phyloP scores from a whole-genome alignment of 164 flowering plant species.

The Annona cherimola region DNA sequence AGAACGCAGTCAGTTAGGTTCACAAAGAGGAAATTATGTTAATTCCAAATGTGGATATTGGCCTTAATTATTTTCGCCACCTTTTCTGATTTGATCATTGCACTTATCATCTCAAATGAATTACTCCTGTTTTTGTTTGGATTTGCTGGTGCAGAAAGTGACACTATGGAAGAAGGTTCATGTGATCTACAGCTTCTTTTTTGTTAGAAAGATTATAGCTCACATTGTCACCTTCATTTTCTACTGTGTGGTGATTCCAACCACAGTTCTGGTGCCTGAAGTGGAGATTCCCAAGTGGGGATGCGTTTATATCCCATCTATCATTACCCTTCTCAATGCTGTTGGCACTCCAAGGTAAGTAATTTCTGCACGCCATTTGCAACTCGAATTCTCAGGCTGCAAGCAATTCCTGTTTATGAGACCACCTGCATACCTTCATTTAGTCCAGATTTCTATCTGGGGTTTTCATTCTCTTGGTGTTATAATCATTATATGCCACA shows the following conservation, averaged over 20 bases:
- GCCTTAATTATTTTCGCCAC: too few species aligned
- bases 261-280: slow-evolving; percentile 82
- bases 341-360: slow-evolving; percentile 90
- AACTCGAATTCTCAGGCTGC: not conserved
- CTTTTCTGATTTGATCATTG: too few species aligned
- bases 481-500: slow-evolving; percentile 18
- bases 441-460: not conserved
- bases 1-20: too few species aligned
- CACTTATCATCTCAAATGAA: too few species aligned
- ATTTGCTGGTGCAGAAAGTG: slow-evolving; percentile 53
- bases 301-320: slow-evolving; percentile 80
- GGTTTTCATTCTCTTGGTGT: not conserved
- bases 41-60: too few species aligned
- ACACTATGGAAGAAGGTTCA: slow-evolving; percentile 80
- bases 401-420: not conserved
- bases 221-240: slow-evolving; percentile 84
- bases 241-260: slow-evolving; percentile 83
- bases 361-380: not conserved
- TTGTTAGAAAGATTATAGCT: slow-evolving; percentile 85
- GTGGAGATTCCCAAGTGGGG: slow-evolving; percentile 93
- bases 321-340: slow-evolving; percentile 83
- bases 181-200: slow-evolving; percentile 96
- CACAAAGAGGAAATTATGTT: too few species aligned
- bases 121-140: too few species aligned
- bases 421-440: not conserved